These are phyloP conservation scores for Prunella vulgaris DNA, from an alignment of 257 asterid species.

Conservation along the genomic window DNA sequence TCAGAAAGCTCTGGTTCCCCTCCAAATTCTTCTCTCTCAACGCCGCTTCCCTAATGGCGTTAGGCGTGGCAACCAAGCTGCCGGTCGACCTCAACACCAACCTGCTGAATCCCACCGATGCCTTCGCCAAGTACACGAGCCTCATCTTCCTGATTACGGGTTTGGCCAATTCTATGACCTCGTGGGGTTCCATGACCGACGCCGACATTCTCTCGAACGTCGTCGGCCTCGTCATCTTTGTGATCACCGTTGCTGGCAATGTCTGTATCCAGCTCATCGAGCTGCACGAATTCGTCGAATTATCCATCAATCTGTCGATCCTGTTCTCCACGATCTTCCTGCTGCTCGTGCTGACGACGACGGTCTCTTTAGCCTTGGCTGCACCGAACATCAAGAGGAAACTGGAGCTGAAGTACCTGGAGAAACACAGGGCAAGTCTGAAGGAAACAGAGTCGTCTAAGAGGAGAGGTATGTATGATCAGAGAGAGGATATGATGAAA, in stretches of 20 bases:
- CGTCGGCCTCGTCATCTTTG: slow-evolving; percentile 9
- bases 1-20: slow-evolving; percentile 34
- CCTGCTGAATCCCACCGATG: not conserved
- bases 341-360: slow-evolving; percentile 8
- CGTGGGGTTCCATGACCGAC: slow-evolving; percentile 25
- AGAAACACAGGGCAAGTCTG: not conserved
- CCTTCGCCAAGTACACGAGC: slow-evolving; percentile 11
- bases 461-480: not conserved
- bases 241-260: slow-evolving; percentile 9
- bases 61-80: slow-evolving; percentile 32
- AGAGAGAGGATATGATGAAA: slow-evolving; percentile 14
- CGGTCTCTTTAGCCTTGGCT: not conserved
- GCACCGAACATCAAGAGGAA: slow-evolving; percentile 9
- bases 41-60: slow-evolving; percentile 24
- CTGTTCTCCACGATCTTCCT: not conserved
- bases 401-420: slow-evolving; percentile 21
- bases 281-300: not conserved
- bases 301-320: not conserved
- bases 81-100: slow-evolving; percentile 28
- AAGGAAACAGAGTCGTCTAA: not conserved
- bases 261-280: slow-evolving; percentile 14
- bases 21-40: slow-evolving; percentile 29
- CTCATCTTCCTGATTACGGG: slow-evolving; percentile 3
- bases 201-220: slow-evolving; percentile 8
- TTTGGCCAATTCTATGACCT: slow-evolving; percentile 10